Evolutionary conservation across 129 eudicot species (phyloP).

Genomic region (Arctium lappa): DNA sequence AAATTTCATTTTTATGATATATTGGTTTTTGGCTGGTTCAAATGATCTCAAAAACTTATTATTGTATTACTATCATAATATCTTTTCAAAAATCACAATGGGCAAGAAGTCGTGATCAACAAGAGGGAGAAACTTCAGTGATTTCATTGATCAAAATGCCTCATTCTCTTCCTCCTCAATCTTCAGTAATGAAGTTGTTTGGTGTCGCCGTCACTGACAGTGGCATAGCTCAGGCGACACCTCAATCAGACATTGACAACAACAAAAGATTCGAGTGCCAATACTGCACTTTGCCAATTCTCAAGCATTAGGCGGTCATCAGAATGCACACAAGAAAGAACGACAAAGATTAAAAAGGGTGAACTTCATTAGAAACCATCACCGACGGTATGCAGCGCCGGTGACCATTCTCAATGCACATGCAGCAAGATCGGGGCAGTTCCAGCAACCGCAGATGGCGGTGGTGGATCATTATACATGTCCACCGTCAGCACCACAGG

Average conservation of each 20-base stretch:
- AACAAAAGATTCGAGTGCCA: constrained; percentile 65
- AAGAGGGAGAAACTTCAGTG: constrained; percentile 14
- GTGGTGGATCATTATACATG: constrained; percentile 29
- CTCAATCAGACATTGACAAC: constrained; percentile 33
- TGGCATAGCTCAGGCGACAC: constrained; percentile 27
- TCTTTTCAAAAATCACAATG: constrained; percentile 27
- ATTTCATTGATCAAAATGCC: constrained; percentile 16
- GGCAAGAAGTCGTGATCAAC: constrained; percentile 41
- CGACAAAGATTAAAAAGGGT: constrained; percentile 56
- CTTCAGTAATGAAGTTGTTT: constrained; percentile 63
- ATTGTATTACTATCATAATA: not conserved
- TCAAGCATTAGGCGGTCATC: constrained; percentile 88
- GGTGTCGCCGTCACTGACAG: constrained; percentile 47
- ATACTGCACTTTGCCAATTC: constrained; percentile 68
- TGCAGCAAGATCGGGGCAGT: constrained; percentile 36
- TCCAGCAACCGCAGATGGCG: constrained; percentile 27
- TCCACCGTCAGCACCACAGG: constrained; percentile 44
- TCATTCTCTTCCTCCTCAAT: constrained; percentile 27
- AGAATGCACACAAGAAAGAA: constrained; percentile 87
- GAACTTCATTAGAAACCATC: constrained; percentile 43
- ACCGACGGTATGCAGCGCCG: constrained; percentile 40
- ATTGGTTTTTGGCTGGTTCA: too few relatives aligned
- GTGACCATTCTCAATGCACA: constrained; percentile 43
- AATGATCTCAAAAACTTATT: too few relatives aligned
- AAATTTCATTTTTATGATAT: too few relatives aligned